Percentiles rank a stretch among this genome's conserved stretches.
phyloP scores from a whole-genome alignment of 129 eudicot species.

The Lactuca saligna region DNA sequence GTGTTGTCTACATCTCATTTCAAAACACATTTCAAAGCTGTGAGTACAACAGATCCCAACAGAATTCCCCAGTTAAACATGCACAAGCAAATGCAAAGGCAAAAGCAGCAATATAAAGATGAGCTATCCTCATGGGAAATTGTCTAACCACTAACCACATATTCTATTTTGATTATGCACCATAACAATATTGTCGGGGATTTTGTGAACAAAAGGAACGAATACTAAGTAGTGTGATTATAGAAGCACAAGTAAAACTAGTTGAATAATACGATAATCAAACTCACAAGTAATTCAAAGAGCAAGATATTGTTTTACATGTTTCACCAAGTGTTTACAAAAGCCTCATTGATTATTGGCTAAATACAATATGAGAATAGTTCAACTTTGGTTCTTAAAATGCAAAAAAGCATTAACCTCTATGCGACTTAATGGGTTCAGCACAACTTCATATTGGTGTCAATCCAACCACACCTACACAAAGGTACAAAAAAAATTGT shows the following conservation, averaged over 20 bases:
- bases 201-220: background rate
- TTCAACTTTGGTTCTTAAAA: constrained; percentile 24
- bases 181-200: background rate
- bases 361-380: constrained; percentile 25
- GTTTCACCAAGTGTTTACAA: constrained; percentile 21
- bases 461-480: constrained; percentile 73
- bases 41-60: no score
- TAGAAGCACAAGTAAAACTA: constrained; percentile 1
- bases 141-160: background rate
- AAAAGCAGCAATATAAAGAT: no score
- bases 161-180: background rate
- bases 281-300: constrained; percentile 13
- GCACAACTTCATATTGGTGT: constrained; percentile 42
- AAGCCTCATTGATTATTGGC: constrained; percentile 26
- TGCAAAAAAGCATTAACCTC: constrained; percentile 34
- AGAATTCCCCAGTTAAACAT: no score
- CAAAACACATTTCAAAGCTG: no score
- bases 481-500: background rate
- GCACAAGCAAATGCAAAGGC: no score
- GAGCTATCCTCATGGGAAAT: no score
- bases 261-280: constrained; percentile 4
- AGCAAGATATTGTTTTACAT: constrained; percentile 22
- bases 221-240: constrained; percentile 2
- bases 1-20: no score
- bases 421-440: constrained; percentile 21